Base-by-base conservation (phyloP, 768 basidiomycete genomes). In the Pleurotus ostreatus region DNA sequence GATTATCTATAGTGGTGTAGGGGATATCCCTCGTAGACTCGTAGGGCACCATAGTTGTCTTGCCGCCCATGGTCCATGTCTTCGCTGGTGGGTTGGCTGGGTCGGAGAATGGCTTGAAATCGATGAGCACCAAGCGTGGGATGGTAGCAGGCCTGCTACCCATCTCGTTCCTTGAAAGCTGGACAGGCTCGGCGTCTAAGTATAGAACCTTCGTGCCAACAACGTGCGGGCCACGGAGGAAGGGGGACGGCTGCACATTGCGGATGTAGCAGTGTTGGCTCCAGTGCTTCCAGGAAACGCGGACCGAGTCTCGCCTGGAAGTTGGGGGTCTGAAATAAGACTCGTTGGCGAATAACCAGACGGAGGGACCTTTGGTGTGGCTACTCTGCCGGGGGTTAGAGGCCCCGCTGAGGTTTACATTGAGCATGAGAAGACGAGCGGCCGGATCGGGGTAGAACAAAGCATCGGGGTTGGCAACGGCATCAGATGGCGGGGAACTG, bases 401-500 rank as follows among this genome's bases (percentile, higher is more conserved):
- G 11, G 41, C 25, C 18, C 25, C 25, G 37, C 34, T 55, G 26
- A 25, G 51, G 39, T 43, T 76, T 37, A 80, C 79, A 26, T 74
- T 71, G 46, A 85, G 60, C 46, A 79, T 73, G 16, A 80, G 71
- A 55, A 83, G 64, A 30, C 82, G 78, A 55, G 72, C 71, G 34
- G 74, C 70, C 6, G 83, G 80, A 60, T 85, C 82, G 37, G 75
- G 71, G 58, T 79, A 80, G 63, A 86, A 86, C n/a, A 85, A 65
- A 6, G 81, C 78, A 46, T 68, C 76, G 2, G 76, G 62, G 25
- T 72, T 66, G 1, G 73, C 66, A 3, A 64, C 53, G 25, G 69
- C 56, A 23, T 78, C 75, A 46, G 60, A 65, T 59, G 67, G 71
- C 6, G 77, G 70, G 39, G 79, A 74, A 11, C 68, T 70, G 58